Evolutionary conservation across 176 grass and related monocot genomes (phyloP).

Genomic region (Poa annua): DNA sequence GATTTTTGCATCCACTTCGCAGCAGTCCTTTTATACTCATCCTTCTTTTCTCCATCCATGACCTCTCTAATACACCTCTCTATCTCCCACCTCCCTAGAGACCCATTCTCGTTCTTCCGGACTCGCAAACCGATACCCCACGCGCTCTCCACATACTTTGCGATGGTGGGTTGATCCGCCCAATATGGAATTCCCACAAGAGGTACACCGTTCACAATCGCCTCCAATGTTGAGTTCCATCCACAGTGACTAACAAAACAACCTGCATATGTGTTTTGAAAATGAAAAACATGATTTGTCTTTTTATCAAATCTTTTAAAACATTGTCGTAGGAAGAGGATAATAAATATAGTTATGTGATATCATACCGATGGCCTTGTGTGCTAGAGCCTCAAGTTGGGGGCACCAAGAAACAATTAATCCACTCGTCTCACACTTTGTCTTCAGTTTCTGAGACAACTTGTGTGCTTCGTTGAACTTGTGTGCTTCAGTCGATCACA

Average conservation of each 20-base stretch:
- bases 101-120: neutral
- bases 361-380: slow-evolving; percentile 16
- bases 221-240: slow-evolving; percentile 51
- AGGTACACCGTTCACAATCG: neutral
- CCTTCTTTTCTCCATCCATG: neutral
- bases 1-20: neutral
- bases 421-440: neutral
- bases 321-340: no score
- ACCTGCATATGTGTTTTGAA: neutral
- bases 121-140: slow-evolving; percentile 50
- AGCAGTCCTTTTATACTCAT: neutral
- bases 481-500: neutral
- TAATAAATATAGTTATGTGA: neutral
- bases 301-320: no score
- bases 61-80: slow-evolving; percentile 9
- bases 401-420: slow-evolving; percentile 40
- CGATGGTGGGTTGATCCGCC: slow-evolving; percentile 44
- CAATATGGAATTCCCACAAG: slow-evolving; percentile 38
- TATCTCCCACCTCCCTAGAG: slow-evolving; percentile 6
- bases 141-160: slow-evolving; percentile 49
- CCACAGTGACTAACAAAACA: slow-evolving; percentile 54
- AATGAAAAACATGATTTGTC: no score
- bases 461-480: slow-evolving; percentile 39
- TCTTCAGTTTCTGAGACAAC: neutral
- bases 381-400: slow-evolving; percentile 46